Conservation (phyloP, 2,329 filamentous ascomycete genomes). For the Talaromyces atroroseus region DNA sequence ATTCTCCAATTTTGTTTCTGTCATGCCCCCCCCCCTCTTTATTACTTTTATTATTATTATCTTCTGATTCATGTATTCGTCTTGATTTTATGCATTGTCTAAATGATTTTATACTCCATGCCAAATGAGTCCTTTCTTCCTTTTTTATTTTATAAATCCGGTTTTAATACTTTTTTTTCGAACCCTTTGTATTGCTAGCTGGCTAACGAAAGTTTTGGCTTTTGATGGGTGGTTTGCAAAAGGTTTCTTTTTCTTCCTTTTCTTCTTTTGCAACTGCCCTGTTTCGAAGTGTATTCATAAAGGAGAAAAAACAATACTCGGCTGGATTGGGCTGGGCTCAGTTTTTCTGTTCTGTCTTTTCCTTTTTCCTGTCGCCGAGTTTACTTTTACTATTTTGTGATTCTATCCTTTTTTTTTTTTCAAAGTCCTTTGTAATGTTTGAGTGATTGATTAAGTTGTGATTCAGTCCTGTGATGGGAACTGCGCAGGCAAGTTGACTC, state of each 20-base stretch:
- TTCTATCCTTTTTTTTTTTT: neutral
- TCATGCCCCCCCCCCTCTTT: conserved; percentile 18
- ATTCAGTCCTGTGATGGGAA: neutral
- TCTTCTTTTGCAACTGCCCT: conserved; percentile 13
- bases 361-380: conserved; percentile 16
- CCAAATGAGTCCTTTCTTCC: conserved; percentile 12
- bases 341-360: conserved; percentile 9
- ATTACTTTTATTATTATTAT: conserved; percentile 15
- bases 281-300: conserved; percentile 17
- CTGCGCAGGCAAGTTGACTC: neutral
- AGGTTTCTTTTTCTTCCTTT: neutral
- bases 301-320: conserved; percentile 19
- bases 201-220: conserved; percentile 28
- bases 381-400: conserved; percentile 6
- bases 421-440: neutral
- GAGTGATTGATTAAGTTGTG: neutral
- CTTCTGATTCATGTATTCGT: conserved; percentile 25
- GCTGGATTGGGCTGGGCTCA: conserved; percentile 19
- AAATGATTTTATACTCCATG: conserved; percentile 18
- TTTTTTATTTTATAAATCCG: conserved; percentile 14
- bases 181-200: conserved; percentile 37
- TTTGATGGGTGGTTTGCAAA: conserved; percentile 16
- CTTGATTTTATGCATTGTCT: conserved; percentile 20
- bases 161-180: conserved; percentile 20
- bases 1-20: conserved; percentile 16